A percentile compares a stretch with the other conserved stretches of the same genome.
These are phyloP conservation scores for Zanthoxylum bungeanum DNA, from an alignment of 345 rosid species.

Conservation along the genomic window DNA sequence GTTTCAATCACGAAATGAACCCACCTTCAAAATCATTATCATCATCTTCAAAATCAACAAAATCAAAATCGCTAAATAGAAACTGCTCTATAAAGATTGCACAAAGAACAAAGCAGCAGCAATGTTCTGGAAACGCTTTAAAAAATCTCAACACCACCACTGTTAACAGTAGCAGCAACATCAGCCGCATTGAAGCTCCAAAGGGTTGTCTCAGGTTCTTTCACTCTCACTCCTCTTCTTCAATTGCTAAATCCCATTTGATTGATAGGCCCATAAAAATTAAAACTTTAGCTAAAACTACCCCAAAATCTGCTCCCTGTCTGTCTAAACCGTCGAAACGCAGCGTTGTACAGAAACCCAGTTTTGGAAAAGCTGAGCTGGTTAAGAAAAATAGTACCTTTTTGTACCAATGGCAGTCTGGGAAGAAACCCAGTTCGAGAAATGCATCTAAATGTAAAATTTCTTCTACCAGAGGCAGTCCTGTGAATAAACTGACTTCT, in stretches of 20 bases:
- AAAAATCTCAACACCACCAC: constrained; percentile 31
- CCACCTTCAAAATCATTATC: constrained; percentile 24
- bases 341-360: constrained; percentile 18
- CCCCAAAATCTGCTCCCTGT: constrained; percentile 55
- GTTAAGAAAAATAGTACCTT: constrained; percentile 25
- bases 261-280: constrained; percentile 19
- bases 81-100: constrained; percentile 18
- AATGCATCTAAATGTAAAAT: constrained; percentile 18
- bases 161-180: constrained; percentile 17
- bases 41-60: constrained; percentile 25
- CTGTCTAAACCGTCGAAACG: constrained; percentile 20
- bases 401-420: constrained; percentile 28
- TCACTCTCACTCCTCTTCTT: constrained; percentile 55
- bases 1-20: constrained; percentile 32
- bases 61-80: constrained; percentile 25
- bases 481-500: constrained; percentile 30
- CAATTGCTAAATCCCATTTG: constrained; percentile 27
- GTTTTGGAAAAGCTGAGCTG: constrained; percentile 25
- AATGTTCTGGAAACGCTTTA: constrained; percentile 34
- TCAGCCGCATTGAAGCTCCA: constrained; percentile 61
- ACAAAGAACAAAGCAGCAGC: constrained; percentile 21
- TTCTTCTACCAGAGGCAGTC: constrained; percentile 20
- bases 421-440: constrained; percentile 26
- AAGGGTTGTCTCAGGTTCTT: constrained; percentile 79
- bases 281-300: constrained; percentile 22